Conservation (phyloP, 306 rosid species). For the barrel medic (Medicago truncatula) region DNA sequence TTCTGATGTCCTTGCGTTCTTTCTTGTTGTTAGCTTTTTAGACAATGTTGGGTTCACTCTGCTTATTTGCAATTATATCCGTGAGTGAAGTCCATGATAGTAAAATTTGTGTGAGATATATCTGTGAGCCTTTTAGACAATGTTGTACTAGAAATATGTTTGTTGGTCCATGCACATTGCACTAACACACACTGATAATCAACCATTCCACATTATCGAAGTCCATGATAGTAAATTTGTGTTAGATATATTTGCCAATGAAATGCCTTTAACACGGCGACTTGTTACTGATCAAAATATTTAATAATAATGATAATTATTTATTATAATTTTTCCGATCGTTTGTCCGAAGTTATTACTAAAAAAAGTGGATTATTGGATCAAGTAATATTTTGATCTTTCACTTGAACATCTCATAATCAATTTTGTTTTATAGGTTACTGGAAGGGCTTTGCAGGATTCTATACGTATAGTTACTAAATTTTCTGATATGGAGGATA, state of each 20-base stretch:
- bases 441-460: constrained; percentile 81
- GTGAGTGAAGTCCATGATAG: too few relatives aligned
- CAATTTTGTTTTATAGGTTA: constrained; percentile 57
- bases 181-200: constrained; percentile 5
- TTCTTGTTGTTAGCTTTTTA: constrained; percentile 5
- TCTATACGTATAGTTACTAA: constrained; percentile 74
- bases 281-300: not conserved
- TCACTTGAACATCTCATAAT: constrained; percentile 13
- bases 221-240: constrained; percentile 21
- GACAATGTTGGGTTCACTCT: not conserved
- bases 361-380: constrained; percentile 11
- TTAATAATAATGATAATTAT: too few relatives aligned
- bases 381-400: constrained; percentile 17
- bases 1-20: constrained; percentile 5
- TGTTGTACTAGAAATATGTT: not conserved
- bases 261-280: constrained; percentile 24
- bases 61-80: constrained; percentile 8
- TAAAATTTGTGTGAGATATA: too few relatives aligned
- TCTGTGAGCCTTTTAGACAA: too few relatives aligned
- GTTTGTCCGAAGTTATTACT: not conserved
- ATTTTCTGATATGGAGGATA: constrained; percentile 82
- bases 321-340: too few relatives aligned
- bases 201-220: constrained; percentile 21
- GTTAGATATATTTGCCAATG: constrained; percentile 14
- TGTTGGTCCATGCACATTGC: constrained; percentile 12